These are phyloP conservation scores for Trichophyton verrucosum DNA, from an alignment of 2,329 filamentous ascomycete genomes.

Conservation along the genomic window DNA sequence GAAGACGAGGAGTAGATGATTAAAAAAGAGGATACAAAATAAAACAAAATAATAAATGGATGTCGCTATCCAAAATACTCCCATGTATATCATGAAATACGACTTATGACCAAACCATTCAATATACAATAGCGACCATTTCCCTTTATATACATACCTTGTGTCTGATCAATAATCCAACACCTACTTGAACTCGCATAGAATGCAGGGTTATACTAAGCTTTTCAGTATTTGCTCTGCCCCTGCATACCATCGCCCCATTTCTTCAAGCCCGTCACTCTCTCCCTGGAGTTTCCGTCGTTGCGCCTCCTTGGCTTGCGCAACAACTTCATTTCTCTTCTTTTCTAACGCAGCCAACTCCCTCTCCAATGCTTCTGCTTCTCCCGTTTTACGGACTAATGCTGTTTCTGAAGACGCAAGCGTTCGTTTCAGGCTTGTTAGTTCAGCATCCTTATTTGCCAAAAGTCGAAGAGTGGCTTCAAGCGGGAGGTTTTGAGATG, in stretches of 20 bases:
- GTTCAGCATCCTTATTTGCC: constrained; percentile 29
- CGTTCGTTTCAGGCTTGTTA: constrained; percentile 31
- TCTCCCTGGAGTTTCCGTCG: constrained; percentile 34
- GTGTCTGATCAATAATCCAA: background rate
- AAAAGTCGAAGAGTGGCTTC: constrained; percentile 31
- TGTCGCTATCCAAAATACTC: constrained; percentile 3
- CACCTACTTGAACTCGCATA: background rate
- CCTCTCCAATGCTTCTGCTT: constrained; percentile 34
- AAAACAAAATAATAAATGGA: constrained; percentile 6
- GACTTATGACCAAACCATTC: background rate
- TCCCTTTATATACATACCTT: background rate
- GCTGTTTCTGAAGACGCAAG: constrained; percentile 33
- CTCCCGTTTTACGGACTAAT: constrained; percentile 32
- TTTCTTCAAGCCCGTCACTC: constrained; percentile 35
- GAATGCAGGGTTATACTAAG: constrained; percentile 13
- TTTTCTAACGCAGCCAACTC: constrained; percentile 33
- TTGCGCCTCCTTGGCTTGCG: constrained; percentile 36
- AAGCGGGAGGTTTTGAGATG: constrained; percentile 29
- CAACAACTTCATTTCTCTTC: constrained; percentile 33
- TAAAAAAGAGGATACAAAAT: background rate
- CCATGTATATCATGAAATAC: constrained; percentile 5
- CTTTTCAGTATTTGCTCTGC: constrained; percentile 31
- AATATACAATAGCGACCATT: constrained; percentile 6
- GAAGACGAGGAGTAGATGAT: constrained; percentile 4
- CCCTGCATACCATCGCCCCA: constrained; percentile 35